Evolutionary conservation across 257 asterid genomes (phyloP).

Genomic region (Echium plantagineum): DNA sequence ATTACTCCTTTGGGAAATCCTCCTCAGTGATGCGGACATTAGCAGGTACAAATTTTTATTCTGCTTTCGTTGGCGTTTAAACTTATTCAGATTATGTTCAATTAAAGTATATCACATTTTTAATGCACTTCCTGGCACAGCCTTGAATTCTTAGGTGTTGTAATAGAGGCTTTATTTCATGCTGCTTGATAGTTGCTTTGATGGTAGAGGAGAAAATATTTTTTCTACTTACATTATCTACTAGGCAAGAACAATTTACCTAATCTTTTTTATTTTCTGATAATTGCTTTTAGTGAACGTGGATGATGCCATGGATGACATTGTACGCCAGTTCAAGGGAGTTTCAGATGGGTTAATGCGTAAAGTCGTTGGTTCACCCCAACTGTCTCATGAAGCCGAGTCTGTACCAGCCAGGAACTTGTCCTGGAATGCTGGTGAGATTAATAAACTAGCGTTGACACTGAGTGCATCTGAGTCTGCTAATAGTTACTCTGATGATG

Average conservation of each 20-base stretch:
- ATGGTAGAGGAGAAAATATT: not conserved
- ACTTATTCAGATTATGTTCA: not conserved
- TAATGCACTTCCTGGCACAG: not conserved
- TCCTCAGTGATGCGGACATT: slow-evolving; percentile 85
- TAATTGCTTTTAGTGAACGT: slow-evolving; percentile 57
- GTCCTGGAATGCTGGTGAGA: slow-evolving; percentile 70
- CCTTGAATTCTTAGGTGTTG: not conserved
- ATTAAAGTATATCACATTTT: not conserved
- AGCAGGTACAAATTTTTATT: slow-evolving; percentile 51
- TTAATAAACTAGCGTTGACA: slow-evolving; percentile 32
- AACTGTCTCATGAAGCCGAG: slow-evolving; percentile 37
- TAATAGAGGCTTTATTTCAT: too few species aligned
- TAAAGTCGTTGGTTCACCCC: slow-evolving; percentile 60
- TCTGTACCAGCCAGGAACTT: slow-evolving; percentile 36
- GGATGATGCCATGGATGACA: slow-evolving; percentile 99
- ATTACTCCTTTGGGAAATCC: slow-evolving; percentile 92
- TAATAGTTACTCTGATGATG: slow-evolving; percentile 72
- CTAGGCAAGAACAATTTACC: slow-evolving; percentile 1
- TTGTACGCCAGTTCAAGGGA: slow-evolving; percentile 94
- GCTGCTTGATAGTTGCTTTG: not conserved
- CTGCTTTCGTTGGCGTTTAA: not conserved
- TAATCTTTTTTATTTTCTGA: slow-evolving; percentile 6
- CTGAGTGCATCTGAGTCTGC: slow-evolving; percentile 56
- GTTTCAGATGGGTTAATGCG: slow-evolving; percentile 79
- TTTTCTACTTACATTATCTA: not conserved